Evolutionary conservation across 371 early-diverging fungal species (phyloP), one percentile per base, ranked within the genome.

Genomic region (Syncephalis plumigaleata): DNA sequence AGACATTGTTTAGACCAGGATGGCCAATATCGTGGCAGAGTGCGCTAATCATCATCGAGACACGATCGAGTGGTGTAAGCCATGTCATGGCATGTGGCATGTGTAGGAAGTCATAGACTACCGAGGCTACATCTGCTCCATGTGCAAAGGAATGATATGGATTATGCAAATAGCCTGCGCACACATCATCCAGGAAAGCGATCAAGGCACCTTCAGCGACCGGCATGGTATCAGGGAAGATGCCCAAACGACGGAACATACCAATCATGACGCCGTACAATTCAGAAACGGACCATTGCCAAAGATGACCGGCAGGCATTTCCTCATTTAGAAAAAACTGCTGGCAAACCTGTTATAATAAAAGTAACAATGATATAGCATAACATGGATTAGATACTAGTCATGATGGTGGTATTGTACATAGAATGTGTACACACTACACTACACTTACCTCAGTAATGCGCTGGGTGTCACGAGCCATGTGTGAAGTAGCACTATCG

Each of bases 1-100:
- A 92, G 23, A 81, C 68, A 52, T 92, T 92, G 67, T 90, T 91
- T 44, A 77, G 65, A 13, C 92, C 92, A 5, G 91, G 90, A 61
- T 91, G 92, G 36, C 87, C 82, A 47, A 83, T 77, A 55, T 91
- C 92, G 59, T 91, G 92, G 56, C 86, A 84, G 36, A 91, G 66
- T n/a, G 79, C 90, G 27, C 85, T 78, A 36, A 91, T 72, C 23
- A 88, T 56, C 37, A 90, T 55, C 8, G 79, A 71, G 15, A 79
- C 75, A 48, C 79, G 65, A 52, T 88, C 88, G 9, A 73, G 63
- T 17, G 67, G 55, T n/a, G 79, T 66, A 9, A 87, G 55, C 42
- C 77, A 77, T 8, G 66, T 67, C 0, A 65, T 60, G 0, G 79
- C 75, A 31, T 66, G 71, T 52, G 77, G 66, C 23, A 77, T 68